Conservation (phyloP, 495 filamentous ascomycete genomes). For the Penicillium paxilli region DNA sequence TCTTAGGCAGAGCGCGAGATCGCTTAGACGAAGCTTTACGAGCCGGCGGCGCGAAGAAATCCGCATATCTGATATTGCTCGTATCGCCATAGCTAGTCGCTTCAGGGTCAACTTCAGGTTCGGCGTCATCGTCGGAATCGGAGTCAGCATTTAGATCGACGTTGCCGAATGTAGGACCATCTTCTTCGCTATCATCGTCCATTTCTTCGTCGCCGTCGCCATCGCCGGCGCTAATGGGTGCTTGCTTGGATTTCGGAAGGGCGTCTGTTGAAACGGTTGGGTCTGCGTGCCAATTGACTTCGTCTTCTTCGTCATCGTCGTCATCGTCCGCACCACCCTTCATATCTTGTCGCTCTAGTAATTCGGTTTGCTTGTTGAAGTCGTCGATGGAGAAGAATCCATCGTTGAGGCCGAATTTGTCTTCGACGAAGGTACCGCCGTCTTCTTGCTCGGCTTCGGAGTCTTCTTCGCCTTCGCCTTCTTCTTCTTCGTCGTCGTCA, state of each 20-base stretch:
- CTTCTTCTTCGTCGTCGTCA: constrained; percentile 20
- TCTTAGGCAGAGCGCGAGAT: constrained; percentile 48
- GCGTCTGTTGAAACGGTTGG: constrained; percentile 46
- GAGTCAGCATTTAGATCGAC: constrained; percentile 61
- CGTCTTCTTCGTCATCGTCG: constrained; percentile 68
- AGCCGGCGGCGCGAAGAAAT: constrained; percentile 86
- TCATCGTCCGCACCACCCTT: constrained; percentile 64
- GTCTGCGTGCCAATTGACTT: constrained; percentile 83
- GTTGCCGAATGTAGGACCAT: constrained; percentile 76
- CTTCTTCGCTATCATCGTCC: constrained; percentile 62
- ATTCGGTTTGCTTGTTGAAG: constrained; percentile 91
- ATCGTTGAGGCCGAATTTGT: constrained; percentile 77
- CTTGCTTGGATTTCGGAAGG: constrained; percentile 14
- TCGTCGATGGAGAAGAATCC: constrained; percentile 98
- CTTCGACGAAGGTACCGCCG: constrained; percentile 50
- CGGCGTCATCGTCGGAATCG: constrained; percentile 51
- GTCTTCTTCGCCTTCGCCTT: constrained; percentile 21
- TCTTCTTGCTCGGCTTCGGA: constrained; percentile 27
- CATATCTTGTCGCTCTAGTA: constrained; percentile 79
- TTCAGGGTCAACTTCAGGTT: constrained; percentile 37
- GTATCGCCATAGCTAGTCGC: constrained; percentile 64
- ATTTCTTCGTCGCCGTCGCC: constrained; percentile 34
- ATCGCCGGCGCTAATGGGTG: constrained; percentile 12
- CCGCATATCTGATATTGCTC: constrained; percentile 81
- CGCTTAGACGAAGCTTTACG: constrained; percentile 61